Evolutionary conservation across 768 basidiomycete species (phyloP).

Genomic region (Dacryopinax spathularia): DNA sequence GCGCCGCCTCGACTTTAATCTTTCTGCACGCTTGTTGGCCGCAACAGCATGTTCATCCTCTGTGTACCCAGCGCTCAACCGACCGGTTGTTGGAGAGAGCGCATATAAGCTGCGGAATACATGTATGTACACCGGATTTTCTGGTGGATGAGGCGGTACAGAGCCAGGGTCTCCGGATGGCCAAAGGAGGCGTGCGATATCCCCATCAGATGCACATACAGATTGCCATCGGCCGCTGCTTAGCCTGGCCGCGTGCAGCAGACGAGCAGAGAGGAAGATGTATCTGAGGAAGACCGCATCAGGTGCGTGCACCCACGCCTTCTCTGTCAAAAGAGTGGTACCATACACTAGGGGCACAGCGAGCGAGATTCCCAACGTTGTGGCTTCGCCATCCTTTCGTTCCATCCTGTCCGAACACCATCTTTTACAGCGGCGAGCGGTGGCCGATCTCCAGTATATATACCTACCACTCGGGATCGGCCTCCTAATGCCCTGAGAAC

Average conservation of each 20-base stretch:
- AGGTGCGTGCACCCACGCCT: background rate
- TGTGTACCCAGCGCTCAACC: no score
- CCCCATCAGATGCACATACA: background rate
- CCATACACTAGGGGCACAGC: background rate
- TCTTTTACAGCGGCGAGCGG: no score
- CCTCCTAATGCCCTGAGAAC: no score
- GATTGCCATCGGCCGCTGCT: background rate
- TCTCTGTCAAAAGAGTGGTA: background rate
- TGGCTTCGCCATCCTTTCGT: background rate
- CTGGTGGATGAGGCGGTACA: background rate
- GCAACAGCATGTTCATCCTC: background rate
- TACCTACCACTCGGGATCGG: no score
- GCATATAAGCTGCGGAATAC: no score
- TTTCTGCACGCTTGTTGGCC: background rate
- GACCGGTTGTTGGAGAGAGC: no score
- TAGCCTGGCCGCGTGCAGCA: background rate
- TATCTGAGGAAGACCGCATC: background rate
- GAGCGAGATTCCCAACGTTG: background rate
- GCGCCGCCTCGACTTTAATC: background rate
- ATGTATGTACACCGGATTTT: background rate
- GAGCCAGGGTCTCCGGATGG: background rate
- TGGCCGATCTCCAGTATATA: no score
- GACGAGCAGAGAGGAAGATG: background rate
- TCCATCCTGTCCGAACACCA: background rate
- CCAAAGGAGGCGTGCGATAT: background rate